Conservation (phyloP, 2,329 filamentous ascomycete species). For the Aureobasidium sp. region DNA sequence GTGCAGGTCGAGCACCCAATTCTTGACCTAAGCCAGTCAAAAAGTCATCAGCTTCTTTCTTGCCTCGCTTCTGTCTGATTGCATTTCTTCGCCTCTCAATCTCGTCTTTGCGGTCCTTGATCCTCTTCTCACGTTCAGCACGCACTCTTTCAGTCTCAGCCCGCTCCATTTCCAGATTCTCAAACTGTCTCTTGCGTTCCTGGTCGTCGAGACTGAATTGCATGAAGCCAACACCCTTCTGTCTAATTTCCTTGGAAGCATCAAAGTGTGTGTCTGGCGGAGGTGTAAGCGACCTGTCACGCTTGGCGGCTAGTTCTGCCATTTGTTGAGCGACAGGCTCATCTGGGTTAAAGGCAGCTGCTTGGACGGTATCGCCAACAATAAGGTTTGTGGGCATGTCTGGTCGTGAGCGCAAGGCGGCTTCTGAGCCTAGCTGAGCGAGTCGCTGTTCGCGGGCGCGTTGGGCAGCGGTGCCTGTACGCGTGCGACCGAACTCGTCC, state of each 20-base stretch:
- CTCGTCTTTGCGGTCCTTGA: constrained; percentile 52
- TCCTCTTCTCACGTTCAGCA: constrained; percentile 49
- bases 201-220: constrained; percentile 74
- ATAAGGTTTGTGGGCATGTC: constrained; percentile 65
- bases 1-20: constrained; percentile 20
- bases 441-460: constrained; percentile 57
- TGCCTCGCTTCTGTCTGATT: constrained; percentile 49
- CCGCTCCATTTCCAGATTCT: constrained; percentile 59
- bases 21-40: constrained; percentile 50
- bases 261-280: constrained; percentile 81
- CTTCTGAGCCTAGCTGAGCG: constrained; percentile 48
- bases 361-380: constrained; percentile 78
- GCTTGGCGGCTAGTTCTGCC: constrained; percentile 67
- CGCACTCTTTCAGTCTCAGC: constrained; percentile 61
- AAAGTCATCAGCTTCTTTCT: constrained; percentile 66
- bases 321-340: constrained; percentile 59
- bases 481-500: constrained; percentile 85
- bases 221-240: constrained; percentile 87
- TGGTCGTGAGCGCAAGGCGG: constrained; percentile 53
- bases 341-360: constrained; percentile 72
- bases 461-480: constrained; percentile 64
- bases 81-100: constrained; percentile 52
- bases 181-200: constrained; percentile 66
- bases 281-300: constrained; percentile 73
- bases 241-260: constrained; percentile 72